These are phyloP conservation scores for Rutstroemia sp. DNA, from an alignment of 2,329 filamentous ascomycete species.

Conservation along the genomic window DNA sequence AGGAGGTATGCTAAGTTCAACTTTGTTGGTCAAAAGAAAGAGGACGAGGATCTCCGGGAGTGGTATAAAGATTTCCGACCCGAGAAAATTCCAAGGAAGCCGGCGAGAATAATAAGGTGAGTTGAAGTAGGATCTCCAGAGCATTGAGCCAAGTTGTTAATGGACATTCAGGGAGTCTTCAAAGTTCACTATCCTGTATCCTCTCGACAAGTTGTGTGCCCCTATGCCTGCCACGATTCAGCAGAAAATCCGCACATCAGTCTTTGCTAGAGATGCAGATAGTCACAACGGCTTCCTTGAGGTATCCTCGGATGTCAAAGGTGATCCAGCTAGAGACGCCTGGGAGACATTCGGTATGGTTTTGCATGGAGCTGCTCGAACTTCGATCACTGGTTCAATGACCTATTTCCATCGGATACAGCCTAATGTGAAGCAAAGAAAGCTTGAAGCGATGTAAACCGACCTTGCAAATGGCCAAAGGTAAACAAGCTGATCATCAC, in stretches of 20 bases:
- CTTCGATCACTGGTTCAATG: not conserved
- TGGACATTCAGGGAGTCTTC: not conserved
- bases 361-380: not conserved
- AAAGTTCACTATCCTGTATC: not conserved
- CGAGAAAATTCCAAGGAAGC: not conserved
- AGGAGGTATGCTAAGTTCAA: not conserved
- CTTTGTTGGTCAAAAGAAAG: not conserved
- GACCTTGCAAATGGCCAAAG: too few relatives aligned
- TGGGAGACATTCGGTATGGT: not conserved
- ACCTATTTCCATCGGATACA: not conserved
- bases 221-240: not conserved
- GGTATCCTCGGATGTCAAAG: not conserved
- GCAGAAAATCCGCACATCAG: not conserved
- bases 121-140: not conserved
- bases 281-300: not conserved
- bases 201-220: not conserved
- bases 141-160: not conserved
- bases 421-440: not conserved
- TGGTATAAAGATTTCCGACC: not conserved
- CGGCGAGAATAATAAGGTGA: not conserved
- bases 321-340: not conserved
- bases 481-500: not conserved
- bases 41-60: not conserved
- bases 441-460: not conserved
- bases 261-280: not conserved